These are phyloP conservation scores for Borovskyia barvae DNA, from an alignment of 208 protist genomes.

Conservation along the genomic window DNA sequence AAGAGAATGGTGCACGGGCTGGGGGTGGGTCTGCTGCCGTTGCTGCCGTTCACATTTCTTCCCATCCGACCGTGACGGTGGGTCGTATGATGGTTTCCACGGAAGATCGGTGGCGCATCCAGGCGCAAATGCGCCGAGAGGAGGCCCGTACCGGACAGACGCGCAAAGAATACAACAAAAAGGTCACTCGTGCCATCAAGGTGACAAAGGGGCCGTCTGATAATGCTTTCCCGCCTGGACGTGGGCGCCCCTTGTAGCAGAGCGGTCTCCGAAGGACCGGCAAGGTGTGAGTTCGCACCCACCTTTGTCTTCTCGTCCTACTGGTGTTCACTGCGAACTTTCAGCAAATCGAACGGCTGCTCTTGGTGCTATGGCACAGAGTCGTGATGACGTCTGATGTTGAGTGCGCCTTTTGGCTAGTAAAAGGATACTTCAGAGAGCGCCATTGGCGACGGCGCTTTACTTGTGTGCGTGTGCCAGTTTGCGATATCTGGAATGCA, in stretches of 20 bases:
- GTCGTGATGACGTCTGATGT: too few species aligned
- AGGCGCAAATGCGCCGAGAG: conserved; percentile 83
- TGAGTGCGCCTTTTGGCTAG: too few species aligned
- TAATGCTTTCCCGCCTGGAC: conserved; percentile 73
- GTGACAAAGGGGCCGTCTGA: conserved; percentile 66
- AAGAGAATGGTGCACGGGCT: conserved; percentile 26
- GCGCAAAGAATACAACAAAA: conserved; percentile 88
- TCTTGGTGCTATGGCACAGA: too few species aligned
- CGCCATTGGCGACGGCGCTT: too few species aligned
- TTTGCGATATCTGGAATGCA: too few species aligned
- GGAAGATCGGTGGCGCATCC: conserved; percentile 85
- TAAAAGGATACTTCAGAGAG: too few species aligned
- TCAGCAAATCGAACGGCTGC: too few species aligned
- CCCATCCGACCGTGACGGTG: conserved; percentile 46
- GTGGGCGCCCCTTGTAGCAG: conserved; percentile 64
- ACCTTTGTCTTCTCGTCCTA: too few species aligned
- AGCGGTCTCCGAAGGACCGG: too few species aligned
- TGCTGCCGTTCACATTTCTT: conserved; percentile 5
- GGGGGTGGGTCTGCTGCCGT: conserved; percentile 12
- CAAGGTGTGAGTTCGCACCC: too few species aligned
- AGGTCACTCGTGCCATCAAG: conserved; percentile 81
- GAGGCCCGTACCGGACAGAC: conserved; percentile 65
- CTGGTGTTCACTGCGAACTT: too few species aligned
- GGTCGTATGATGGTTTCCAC: conserved; percentile 76
- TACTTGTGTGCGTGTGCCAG: too few species aligned